phyloP scores from a whole-genome alignment of 805 yeast species.

The Yarrowia phangngaensis region DNA sequence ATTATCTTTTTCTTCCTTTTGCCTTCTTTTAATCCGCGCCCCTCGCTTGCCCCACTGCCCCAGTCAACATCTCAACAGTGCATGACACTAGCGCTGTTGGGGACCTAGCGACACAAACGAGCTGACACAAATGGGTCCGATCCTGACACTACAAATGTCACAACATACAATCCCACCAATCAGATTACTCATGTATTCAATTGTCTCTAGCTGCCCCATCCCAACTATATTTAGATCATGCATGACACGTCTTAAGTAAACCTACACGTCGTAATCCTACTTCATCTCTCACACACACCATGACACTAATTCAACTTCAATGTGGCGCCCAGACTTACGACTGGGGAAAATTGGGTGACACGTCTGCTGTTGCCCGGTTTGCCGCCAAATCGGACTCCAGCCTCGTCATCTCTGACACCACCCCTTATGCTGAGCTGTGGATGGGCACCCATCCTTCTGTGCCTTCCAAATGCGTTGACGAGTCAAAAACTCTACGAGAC shows the following conservation, averaged over 20 bases:
- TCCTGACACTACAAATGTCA: too few species aligned
- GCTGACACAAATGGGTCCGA: too few species aligned
- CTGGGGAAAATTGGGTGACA: constrained; percentile 80
- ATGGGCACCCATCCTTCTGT: constrained; percentile 98
- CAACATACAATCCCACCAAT: too few species aligned
- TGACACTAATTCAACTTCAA: constrained; percentile 36
- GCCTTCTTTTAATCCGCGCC: too few species aligned
- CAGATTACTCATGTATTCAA: too few species aligned
- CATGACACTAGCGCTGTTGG: too few species aligned
- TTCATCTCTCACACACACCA: not conserved
- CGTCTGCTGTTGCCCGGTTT: constrained; percentile 85
- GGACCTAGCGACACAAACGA: too few species aligned
- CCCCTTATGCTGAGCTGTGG: constrained; percentile 98
- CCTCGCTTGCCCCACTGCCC: too few species aligned
- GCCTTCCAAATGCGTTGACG: constrained; percentile 63
- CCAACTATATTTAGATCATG: not conserved
- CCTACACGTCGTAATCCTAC: constrained; percentile 1
- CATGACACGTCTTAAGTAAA: constrained; percentile 19
- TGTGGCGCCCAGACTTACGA: constrained; percentile 65
- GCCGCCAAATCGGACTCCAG: constrained; percentile 65
- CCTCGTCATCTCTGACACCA: constrained; percentile 59
- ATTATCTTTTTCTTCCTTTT: too few species aligned
- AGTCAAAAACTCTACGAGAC: constrained; percentile 55
- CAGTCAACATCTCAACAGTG: too few species aligned
- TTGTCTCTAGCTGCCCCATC: too few species aligned